These are phyloP conservation scores for Pezicula carpinea DNA, from an alignment of 2,329 filamentous ascomycete species.

Conservation along the genomic window DNA sequence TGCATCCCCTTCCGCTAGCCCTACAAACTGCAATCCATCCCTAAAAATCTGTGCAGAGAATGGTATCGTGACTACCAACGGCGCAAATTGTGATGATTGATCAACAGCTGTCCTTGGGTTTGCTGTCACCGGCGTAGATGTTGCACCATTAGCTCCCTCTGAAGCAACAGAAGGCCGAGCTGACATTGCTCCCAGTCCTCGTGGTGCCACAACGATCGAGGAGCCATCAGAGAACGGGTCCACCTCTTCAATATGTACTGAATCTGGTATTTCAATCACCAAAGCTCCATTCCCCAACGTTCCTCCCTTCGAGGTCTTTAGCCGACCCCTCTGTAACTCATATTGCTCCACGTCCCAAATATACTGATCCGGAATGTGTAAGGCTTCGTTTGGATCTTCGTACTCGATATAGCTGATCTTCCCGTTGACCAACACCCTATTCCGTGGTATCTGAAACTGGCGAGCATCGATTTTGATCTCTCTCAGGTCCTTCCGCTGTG, in stretches of 20 bases:
- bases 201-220: constrained; percentile 37
- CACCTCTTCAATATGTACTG: constrained; percentile 56
- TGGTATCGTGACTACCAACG: constrained; percentile 65
- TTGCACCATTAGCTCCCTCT: constrained; percentile 30
- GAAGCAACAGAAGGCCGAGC: constrained; percentile 20
- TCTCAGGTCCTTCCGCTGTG: constrained; percentile 51
- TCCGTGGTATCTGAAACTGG: constrained; percentile 53
- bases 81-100: constrained; percentile 43
- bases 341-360: constrained; percentile 68
- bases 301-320: constrained; percentile 31
- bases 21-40: constrained; percentile 89
- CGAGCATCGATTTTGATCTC: constrained; percentile 58
- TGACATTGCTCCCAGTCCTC: constrained; percentile 27
- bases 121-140: constrained; percentile 27
- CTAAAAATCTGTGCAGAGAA: constrained; percentile 72
- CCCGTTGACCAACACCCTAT: constrained; percentile 46
- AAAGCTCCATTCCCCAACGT: constrained; percentile 50
- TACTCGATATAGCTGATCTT: constrained; percentile 27
- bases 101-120: constrained; percentile 30
- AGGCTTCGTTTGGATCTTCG: constrained; percentile 61
- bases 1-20: constrained; percentile 71
- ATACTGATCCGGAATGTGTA: constrained; percentile 57
- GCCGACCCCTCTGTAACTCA: constrained; percentile 66
- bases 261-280: constrained; percentile 52
- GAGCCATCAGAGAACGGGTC: constrained; percentile 46